These are phyloP conservation scores for Hymenotorrendiella dingleyae DNA, from an alignment of 2,329 filamentous ascomycete genomes.

Conservation along the genomic window DNA sequence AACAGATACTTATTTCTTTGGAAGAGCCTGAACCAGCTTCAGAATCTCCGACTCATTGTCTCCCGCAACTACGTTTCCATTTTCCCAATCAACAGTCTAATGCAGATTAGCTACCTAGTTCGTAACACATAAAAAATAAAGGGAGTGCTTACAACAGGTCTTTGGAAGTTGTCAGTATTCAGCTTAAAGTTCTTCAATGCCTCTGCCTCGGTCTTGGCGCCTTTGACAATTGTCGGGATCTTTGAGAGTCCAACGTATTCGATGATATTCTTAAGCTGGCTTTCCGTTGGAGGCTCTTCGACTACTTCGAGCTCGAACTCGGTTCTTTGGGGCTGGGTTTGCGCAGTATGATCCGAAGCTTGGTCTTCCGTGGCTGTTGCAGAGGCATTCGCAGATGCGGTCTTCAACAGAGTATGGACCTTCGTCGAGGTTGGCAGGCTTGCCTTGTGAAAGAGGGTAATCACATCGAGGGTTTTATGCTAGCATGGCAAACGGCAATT, in stretches of 20 bases:
- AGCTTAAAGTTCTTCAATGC: conserved; percentile 74
- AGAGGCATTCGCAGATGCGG: conserved; percentile 64
- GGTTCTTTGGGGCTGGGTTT: conserved; percentile 46
- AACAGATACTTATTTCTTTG: conserved; percentile 24
- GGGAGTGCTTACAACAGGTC: conserved; percentile 63
- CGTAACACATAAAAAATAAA: background rate
- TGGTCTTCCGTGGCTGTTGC: conserved; percentile 68
- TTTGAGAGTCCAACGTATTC: conserved; percentile 68
- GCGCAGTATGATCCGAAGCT: conserved; percentile 57
- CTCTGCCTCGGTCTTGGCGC: conserved; percentile 68
- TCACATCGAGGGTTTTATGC: conserved; percentile 79
- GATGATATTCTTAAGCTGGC: conserved; percentile 78
- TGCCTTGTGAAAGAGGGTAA: conserved; percentile 94
- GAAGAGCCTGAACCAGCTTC: conserved; percentile 63
- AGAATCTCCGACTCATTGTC: conserved; percentile 86
- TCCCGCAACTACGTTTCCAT: conserved; percentile 72
- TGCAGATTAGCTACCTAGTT: conserved; percentile 22
- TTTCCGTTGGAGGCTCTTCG: conserved; percentile 70
- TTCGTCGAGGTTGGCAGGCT: conserved; percentile 65
- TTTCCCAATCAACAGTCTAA: conserved; percentile 83
- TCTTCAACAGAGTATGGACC: conserved; percentile 72
- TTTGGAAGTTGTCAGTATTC: conserved; percentile 60
- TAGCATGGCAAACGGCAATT: conserved; percentile 31
- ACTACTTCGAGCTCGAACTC: conserved; percentile 86
- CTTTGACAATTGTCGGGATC: conserved; percentile 62